Evolutionary conservation across 345 rosid species (phyloP).

Genomic region (Hirschfeldia incana): DNA sequence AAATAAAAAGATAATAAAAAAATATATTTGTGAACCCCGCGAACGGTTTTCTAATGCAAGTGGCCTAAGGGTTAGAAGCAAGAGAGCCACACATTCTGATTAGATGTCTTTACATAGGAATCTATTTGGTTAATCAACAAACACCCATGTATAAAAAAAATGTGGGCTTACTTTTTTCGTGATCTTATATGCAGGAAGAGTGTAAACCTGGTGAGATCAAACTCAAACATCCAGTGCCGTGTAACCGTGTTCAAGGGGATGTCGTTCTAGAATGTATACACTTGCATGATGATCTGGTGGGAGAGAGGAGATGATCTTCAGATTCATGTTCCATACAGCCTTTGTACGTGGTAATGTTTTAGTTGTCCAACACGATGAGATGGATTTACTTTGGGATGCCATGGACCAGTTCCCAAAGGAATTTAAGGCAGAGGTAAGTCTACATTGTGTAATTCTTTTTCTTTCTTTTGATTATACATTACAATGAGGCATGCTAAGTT

Average conservation of each 20-base stretch:
- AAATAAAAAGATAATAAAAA: too few relatives aligned
- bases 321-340: conserved; percentile 89
- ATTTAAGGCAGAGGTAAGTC: conserved; percentile 86
- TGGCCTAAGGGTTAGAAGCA: too few relatives aligned
- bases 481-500: too few relatives aligned
- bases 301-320: conserved; percentile 75
- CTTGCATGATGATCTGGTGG: conserved; percentile 63
- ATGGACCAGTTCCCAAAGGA: conserved; percentile 74
- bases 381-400: conserved; percentile 85
- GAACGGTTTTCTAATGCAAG: too few relatives aligned
- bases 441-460: conserved; percentile 14
- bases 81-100: too few relatives aligned
- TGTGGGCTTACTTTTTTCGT: neutral
- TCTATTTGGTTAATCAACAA: neutral
- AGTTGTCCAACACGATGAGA: conserved; percentile 71
- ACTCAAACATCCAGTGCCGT: conserved; percentile 74
- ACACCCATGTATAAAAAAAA: neutral
- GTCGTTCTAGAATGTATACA: conserved; percentile 91
- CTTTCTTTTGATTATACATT: neutral
- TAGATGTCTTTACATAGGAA: neutral
- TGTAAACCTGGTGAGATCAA: conserved; percentile 68
- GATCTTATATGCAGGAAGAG: conserved; percentile 66
- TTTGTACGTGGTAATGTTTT: conserved; percentile 78
- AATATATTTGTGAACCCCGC: too few relatives aligned
- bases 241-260: conserved; percentile 89